Evolutionary conservation across 768 basidiomycete genomes (phyloP), one percentile per base, ranked within the genome.

Genomic region (Neoboletus subvelutipes): DNA sequence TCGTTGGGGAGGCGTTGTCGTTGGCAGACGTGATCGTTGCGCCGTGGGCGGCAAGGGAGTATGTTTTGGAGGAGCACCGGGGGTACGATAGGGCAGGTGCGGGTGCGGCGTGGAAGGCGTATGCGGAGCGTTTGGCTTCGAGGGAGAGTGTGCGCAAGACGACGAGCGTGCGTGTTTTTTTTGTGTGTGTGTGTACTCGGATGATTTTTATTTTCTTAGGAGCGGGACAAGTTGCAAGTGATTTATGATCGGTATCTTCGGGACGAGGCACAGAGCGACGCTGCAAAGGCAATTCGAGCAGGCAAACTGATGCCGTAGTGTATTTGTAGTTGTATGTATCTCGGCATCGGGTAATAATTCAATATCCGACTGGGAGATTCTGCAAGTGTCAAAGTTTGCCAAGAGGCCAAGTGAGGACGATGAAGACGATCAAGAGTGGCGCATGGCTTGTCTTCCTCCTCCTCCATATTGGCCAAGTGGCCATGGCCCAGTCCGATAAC

Each of bases 211-310:
- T n/a, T n/a, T n/a, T n/a, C n/a, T n/a, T n/a, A n/a, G n/a, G n/a
- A 76, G 76, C 62, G 61, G 60, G 69, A 77, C 40, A 77, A 84
- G 62, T 76, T 79, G 45, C 67, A 70, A 5, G 76, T 75, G 48
- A 79, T 85, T 1, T 82, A 81, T 57, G 78, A 73, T 9, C 77
- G 83, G 4, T 87, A 84, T 65, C 71, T 86, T 40, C 76, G 77
- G 9, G 77, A 87, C 60, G 81, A 84, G 60, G 78, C 82, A 2
- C 77, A 81, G 65, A 79, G 80, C 56, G 80, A 80, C 50, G 77
- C 75, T 31, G 82, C 82, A 0, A 81, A 80, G 58, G 82, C 81
- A 0, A 77, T 76, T 13, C 73, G 80, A 46, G 75, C 73, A 28
- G 80, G 81, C 5, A 68, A 71, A 56, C 54, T 58, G 9, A 70